Evolutionary conservation across 139 green algal genomes (phyloP), one percentile per base, ranked within the genome.

Genomic region (Limnomonas spitsbergensis): DNA sequence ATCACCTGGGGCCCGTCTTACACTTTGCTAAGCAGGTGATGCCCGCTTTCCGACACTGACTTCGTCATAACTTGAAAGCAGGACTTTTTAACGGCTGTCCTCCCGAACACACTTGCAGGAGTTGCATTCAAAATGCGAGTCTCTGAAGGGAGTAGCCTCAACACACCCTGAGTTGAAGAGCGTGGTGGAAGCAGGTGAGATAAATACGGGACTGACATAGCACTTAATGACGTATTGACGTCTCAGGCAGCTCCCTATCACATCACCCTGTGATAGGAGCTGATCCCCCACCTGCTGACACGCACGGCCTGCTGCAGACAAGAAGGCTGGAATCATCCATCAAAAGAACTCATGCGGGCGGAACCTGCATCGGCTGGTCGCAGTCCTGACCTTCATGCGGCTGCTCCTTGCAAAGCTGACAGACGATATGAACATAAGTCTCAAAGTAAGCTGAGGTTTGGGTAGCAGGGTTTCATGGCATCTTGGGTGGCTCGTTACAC

Each of bases 301-400:
- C n/a, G n/a, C n/a, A n/a, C n/a, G n/a, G n/a, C n/a, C n/a, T n/a
- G 20, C 20, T 24, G 53, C 70, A 24, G 78, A 84, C 66, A 78
- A 80, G 26, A 52, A 9, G 42, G 78, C 78, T 1, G 77, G 77
- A 29, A 36, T 27, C 0, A 40, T 66, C 1, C 87, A 78, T 1
- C 9, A 42, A 6, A 88, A 90, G 75, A 75, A 81, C 53, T 86
- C 80, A 69, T 84, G 83, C 47, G 81, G 80, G 20, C 80, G 86
- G 38, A 90, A 90, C 81, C 81, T 90, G n/a, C 86, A 90, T 69
- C 77, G 86, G 7, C 68, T 90, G 6, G 80, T 73, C 37, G 53
- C 66, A 47, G 83, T 86, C 6, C 67, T 90, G 20, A 81, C 66
- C 6, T 90, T 88, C 56, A 75, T 88, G 47, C 73, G 69, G 1